Base-by-base conservation (phyloP, 169 alveolate species). In the Plasmodium sp. region DNA sequence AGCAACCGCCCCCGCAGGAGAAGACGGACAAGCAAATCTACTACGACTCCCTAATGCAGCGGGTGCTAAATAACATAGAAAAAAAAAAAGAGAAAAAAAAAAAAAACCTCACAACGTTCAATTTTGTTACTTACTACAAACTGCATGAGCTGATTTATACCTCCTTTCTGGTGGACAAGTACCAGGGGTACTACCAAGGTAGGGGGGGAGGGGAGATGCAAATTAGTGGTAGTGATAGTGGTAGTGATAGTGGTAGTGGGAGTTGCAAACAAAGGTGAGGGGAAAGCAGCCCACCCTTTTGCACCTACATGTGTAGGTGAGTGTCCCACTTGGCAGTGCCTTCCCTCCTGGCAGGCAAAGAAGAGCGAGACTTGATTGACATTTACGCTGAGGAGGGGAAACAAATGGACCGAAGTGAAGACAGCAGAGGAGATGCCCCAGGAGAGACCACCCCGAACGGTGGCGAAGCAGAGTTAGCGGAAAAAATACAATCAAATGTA, bases 81-180 rank as follows among this genome's bases (percentile, higher is more conserved):
- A 88, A 67, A 39, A 39, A 58, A 56, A 12, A 39, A 5, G 82
- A 88, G 48, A 67, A 14, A 75, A 88, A 77, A 41, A 67, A 71
- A 56, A 88, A 79, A 88, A 62, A 41, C 48, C 71, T 88, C 39
- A 75, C 18, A 73, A 77, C 94, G 3, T 88, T 88, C 81, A 51
- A 88, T 58, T 77, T 88, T 5, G 90, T 88, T 36, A 39, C 88
- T 51, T 88, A 88, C 71, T 88, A 54, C 81, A 88, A 88, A 56
- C 39, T 88, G 48, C 79, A 80, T 43, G 94, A 88, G 45, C 62
- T 88, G 16, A 75, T 88, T 12, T 88, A 88, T 14, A 58, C 51
- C 14, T 88, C 94, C 33, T 88, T 33, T 34, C 71, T 88, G 41
- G 71, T 88, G 27, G 81, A 80, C 41, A 88, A 39, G 51, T 88